Evolutionary conservation across 2,329 filamentous ascomycete species (phyloP), one percentile per base, ranked within the genome.

Genomic region (Penicillium sumatraense): DNA sequence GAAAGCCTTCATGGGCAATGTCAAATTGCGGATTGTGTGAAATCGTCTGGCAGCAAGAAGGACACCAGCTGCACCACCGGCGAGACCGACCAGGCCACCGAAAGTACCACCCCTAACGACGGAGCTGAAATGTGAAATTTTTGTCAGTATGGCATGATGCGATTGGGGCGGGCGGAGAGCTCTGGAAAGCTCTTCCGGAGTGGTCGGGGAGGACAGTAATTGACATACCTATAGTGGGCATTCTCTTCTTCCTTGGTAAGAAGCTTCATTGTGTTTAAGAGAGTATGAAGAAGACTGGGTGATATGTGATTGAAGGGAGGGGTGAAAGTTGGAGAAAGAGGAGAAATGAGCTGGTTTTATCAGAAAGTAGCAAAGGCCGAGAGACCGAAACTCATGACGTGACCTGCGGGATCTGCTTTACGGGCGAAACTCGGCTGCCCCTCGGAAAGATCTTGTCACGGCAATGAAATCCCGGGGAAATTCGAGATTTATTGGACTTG

Each of bases 241-340:
- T 82, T 75, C 79, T 97, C 93, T 80, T 97, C 91, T 85, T 97
- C 91, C 74, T 93, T 91, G 68, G 90, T 96, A 73, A 98, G 84
- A 72, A 98, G 82, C 88, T 97, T 98, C 95, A 98, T 99, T 60
- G 48, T 82, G 76, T 53, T 35, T 50, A 24, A 51, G 52, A 9
- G 21, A 2, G 40, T 51, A 26, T 40, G 29, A 26, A 36, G 42
- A 24, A 23, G 16, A 44, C n/a, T 21, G n/a, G n/a, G n/a, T n/a
- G n/a, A n/a, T n/a, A n/a, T n/a, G n/a, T n/a, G n/a, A n/a, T 23
- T 14, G 23, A 14, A 44, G 21, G 14, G 23, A 9, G 40, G 21
- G 8, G 9, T 16, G 8, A 16, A n/a, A 31, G 13, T 24, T n/a
- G 38, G 20, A 24, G 31, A 31, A 45, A 48, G 36, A 53, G 40